A percentile compares a stretch with the other conserved stretches of the same genome.
Evolutionary conservation across 169 alveolate genomes (phyloP).

Genomic region (Plasmodium cynomolgi): DNA sequence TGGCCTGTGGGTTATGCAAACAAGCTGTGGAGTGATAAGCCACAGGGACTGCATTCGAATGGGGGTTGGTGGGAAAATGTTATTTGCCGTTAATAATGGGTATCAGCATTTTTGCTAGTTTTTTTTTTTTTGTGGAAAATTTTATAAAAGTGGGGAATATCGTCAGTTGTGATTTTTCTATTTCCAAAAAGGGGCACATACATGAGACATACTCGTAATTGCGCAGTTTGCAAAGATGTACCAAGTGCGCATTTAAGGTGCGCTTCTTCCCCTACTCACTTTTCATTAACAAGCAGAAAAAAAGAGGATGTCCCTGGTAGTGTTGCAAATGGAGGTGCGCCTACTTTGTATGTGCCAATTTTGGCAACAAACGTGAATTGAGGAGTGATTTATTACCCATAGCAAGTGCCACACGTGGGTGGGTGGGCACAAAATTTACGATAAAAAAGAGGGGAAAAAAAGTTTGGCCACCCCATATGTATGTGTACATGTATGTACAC

Average conservation of each 20-base stretch:
- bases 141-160: neutral
- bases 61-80: slow-evolving; percentile 93
- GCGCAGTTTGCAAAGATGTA: neutral
- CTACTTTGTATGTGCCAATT: neutral
- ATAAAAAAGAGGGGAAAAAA: neutral
- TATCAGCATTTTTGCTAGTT: slow-evolving; percentile 89
- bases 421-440: neutral
- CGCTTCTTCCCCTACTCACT: neutral
- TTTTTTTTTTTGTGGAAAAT: slow-evolving; percentile 7
- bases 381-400: neutral
- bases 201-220: neutral
- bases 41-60: slow-evolving; percentile 91
- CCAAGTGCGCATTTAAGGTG: neutral
- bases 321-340: neutral
- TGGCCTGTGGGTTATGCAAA: slow-evolving; percentile 91
- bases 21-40: slow-evolving; percentile 88
- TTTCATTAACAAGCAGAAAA: neutral
- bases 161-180: neutral
- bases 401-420: neutral
- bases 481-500: neutral
- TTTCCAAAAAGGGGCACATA: neutral
- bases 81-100: slow-evolving; percentile 91
- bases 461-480: neutral
- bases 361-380: neutral
- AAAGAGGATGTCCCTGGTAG: neutral